These are phyloP conservation scores for Macaranga tanarius DNA, from an alignment of 441 rosid species.

Conservation along the genomic window DNA sequence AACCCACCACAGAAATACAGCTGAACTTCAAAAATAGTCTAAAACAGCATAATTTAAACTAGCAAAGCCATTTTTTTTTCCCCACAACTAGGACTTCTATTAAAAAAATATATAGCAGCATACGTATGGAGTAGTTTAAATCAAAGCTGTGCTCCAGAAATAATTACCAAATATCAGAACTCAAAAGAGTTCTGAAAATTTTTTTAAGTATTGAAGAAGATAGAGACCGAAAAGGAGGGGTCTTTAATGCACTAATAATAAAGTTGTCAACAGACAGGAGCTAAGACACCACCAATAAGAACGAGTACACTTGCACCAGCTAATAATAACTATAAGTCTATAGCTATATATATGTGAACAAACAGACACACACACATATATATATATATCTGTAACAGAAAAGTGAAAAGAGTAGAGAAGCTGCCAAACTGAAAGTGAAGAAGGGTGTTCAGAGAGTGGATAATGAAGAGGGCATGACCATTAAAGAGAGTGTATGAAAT, in stretches of 20 bases:
- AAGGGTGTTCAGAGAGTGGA: slow-evolving; percentile 19
- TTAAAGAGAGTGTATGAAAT: not conserved
- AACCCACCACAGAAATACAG: slow-evolving; percentile 10
- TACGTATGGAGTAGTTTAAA: too few relatives aligned
- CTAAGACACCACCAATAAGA: not conserved
- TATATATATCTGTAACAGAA: too few relatives aligned
- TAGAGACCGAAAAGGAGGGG: slow-evolving; percentile 2
- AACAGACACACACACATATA: not conserved
- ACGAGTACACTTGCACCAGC: slow-evolving; percentile 1
- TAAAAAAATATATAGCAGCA: too few relatives aligned
- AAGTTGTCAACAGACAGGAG: not conserved
- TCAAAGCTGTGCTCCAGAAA: not conserved
- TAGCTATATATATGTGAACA: not conserved
- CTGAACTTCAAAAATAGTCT: not conserved
- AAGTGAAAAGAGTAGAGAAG: not conserved
- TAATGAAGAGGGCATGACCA: slow-evolving; percentile 25
- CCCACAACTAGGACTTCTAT: too few relatives aligned
- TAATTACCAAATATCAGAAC: slow-evolving; percentile 27
- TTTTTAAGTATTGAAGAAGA: slow-evolving; percentile 23
- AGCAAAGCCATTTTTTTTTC: not conserved
- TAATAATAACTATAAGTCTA: too few relatives aligned
- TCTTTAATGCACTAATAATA: slow-evolving; percentile 24
- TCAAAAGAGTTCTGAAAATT: slow-evolving; percentile 11
- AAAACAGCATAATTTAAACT: not conserved
- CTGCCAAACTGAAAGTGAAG: not conserved